Conservation (phyloP, 73 alveolate genomes). For the Stentor coeruleus region DNA sequence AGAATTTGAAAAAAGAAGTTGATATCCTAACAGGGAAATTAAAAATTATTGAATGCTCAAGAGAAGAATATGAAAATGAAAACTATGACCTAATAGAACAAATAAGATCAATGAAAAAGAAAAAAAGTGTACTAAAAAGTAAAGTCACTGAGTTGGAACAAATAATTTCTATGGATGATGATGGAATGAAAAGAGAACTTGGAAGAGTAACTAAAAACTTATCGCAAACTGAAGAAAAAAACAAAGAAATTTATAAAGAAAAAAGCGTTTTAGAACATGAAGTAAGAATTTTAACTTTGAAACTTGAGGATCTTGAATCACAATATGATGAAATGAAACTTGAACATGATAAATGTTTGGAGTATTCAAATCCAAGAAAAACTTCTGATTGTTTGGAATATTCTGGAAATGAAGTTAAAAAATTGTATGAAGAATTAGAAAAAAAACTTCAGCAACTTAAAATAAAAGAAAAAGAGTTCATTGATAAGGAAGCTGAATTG, state of each 20-base stretch:
- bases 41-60: not conserved
- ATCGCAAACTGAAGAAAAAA: not conserved
- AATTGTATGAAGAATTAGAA: not conserved
- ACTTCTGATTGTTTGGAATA: not conserved
- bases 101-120: not conserved
- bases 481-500: not conserved
- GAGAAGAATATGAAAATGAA: constrained; percentile 4
- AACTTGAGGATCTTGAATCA: not conserved
- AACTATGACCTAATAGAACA: not conserved
- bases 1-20: not conserved
- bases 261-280: too few species aligned
- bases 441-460: not conserved
- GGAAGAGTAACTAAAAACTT: not conserved
- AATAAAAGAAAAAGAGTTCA: not conserved
- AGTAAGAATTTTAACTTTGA: not conserved
- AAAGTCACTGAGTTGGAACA: not conserved
- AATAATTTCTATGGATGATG: not conserved
- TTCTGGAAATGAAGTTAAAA: not conserved
- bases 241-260: not conserved
- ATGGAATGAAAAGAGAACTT: not conserved
- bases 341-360: too few species aligned
- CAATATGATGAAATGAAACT: too few species aligned
- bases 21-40: not conserved
- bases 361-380: not conserved
- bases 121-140: not conserved